These are phyloP conservation scores for Cordyceps cateniannulata DNA, from an alignment of 2,329 filamentous ascomycete genomes.

Conservation along the genomic window DNA sequence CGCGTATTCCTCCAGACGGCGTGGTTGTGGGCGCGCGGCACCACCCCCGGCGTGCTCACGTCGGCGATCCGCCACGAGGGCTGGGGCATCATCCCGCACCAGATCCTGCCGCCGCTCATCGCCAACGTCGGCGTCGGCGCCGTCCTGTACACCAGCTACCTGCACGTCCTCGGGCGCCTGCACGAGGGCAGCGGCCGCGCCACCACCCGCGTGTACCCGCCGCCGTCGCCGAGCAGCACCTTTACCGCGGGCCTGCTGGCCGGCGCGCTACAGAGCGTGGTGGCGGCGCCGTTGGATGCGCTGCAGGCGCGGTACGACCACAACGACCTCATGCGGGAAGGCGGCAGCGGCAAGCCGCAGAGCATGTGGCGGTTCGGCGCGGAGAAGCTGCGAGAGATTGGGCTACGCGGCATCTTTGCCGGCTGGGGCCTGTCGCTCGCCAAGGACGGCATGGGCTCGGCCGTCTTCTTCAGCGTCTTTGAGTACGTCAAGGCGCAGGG, in stretches of 20 bases:
- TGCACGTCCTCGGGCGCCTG: constrained; percentile 59
- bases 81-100: constrained; percentile 67
- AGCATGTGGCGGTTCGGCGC: constrained; percentile 69
- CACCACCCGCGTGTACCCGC: constrained; percentile 61
- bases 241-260: constrained; percentile 66
- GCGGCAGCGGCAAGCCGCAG: constrained; percentile 37
- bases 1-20: constrained; percentile 31
- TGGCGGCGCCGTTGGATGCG: constrained; percentile 70
- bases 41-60: constrained; percentile 62
- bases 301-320: constrained; percentile 68
- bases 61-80: constrained; percentile 64
- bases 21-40: constrained; percentile 50
- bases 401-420: constrained; percentile 64
- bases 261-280: constrained; percentile 60
- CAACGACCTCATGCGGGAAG: constrained; percentile 37
- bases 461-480: constrained; percentile 68
- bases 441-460: constrained; percentile 64
- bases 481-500: constrained; percentile 70
- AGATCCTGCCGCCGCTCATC: constrained; percentile 68
- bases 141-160: constrained; percentile 68
- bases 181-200: constrained; percentile 56
- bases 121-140: constrained; percentile 70
- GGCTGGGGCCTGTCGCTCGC: constrained; percentile 63
- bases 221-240: constrained; percentile 55
- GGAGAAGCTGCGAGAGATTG: constrained; percentile 61